Conservation (phyloP, 331 rosid species). For the Quercus phellos region DNA sequence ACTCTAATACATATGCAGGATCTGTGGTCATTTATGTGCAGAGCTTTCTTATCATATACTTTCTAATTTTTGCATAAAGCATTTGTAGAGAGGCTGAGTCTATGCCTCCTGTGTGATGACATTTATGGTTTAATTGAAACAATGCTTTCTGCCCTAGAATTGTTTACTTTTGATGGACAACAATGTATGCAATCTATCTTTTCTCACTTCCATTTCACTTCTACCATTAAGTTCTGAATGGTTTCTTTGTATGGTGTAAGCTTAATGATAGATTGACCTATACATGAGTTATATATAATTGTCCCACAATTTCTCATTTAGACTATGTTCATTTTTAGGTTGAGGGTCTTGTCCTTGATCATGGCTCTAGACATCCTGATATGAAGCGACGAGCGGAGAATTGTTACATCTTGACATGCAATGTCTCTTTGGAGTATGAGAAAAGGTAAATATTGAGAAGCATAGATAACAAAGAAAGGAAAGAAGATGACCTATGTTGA, state of each 20-base stretch:
- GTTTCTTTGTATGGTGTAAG: neutral
- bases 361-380: constrained; percentile 98
- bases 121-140: neutral
- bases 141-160: no score
- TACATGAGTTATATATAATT: neutral
- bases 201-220: neutral
- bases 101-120: neutral
- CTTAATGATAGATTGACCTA: neutral
- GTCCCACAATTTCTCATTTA: constrained; percentile 7
- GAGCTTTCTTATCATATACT: neutral
- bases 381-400: constrained; percentile 95
- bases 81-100: neutral
- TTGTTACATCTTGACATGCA: constrained; percentile 75
- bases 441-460: constrained; percentile 52
- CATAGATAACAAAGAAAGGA: neutral
- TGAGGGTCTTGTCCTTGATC: constrained; percentile 99
- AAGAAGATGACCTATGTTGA: neutral
- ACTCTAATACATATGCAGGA: neutral
- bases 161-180: neutral
- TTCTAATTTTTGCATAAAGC: neutral
- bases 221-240: neutral
- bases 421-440: constrained; percentile 90
- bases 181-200: neutral
- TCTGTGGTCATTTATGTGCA: neutral
- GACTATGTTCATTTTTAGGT: constrained; percentile 44